Base-by-base conservation (phyloP, 1,284 basidiomycete species). In the Ganoderma lucidum region DNA sequence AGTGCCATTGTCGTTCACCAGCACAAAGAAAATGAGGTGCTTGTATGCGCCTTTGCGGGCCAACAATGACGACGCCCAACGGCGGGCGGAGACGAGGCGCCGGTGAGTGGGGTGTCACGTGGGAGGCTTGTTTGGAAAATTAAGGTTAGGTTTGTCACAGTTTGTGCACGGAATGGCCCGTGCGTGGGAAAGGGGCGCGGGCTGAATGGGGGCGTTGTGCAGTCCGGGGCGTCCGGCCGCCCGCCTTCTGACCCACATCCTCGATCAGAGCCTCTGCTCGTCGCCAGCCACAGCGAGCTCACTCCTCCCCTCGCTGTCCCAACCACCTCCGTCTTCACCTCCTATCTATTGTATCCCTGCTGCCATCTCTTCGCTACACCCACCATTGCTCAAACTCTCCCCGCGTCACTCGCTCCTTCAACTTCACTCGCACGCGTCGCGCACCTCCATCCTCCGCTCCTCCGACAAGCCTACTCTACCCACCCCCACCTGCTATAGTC, bases 161-260 rank as follows among this genome's bases (percentile, higher is more conserved):
- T 69, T 69, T 69, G 65, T 74, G 64, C 73, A 70, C 73, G 70
- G 70, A 75, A 75, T 76, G 78, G 78, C 75, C 78, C 71, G 77
- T 79, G 78, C 77, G 77, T 77, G 77, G 70, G 74, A 76, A 72
- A 51, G 55, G 55, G 70, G 63, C 67, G 69, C 64, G 65, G 68
- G 67, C 72, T 75, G 68, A 70, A 71, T 70, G 74, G 71, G 71
- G 66, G 68, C 72, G 73, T 73, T 73, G 73, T 76, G 74, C 71
- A 74, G 71, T 75, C 74, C 75, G 74, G 73, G 72, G 73, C 66
- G 74, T 76, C 75, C 76, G 77, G 75, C 78, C 77, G 76, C 77
- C 78, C 78, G 78, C 78, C 78, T 80, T 78, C 77, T 80, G 73
- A 74, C 78, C 78, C 77, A 75, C 77, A 77, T 75, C 77, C 77